phyloP scores from a whole-genome alignment of 2,329 filamentous ascomycete genomes.

The Chaetomiaceae sp. region DNA sequence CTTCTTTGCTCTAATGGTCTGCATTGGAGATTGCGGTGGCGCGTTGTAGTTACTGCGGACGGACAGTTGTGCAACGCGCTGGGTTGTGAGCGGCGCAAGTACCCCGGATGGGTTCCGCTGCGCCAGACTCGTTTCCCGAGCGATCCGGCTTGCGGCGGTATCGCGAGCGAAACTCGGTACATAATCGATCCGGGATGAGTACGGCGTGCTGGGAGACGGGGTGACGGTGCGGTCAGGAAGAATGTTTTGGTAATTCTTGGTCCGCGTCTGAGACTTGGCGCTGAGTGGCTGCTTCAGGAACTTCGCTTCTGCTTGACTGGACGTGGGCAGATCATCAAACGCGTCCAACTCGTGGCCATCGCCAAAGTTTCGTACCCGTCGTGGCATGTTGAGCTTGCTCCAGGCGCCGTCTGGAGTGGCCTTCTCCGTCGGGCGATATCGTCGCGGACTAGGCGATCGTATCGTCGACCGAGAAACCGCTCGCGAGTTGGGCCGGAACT shows the following conservation, averaged over 20 bases:
- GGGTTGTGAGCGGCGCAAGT: slow-evolving; percentile 48
- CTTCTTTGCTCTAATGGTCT: slow-evolving; percentile 48
- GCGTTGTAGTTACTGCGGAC: slow-evolving; percentile 42
- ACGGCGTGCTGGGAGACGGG: slow-evolving; percentile 47
- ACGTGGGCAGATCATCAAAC: slow-evolving; percentile 93
- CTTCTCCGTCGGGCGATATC: slow-evolving; percentile 37
- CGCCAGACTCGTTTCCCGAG: slow-evolving; percentile 55
- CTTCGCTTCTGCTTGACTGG: slow-evolving; percentile 69
- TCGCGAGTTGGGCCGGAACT: slow-evolving; percentile 52
- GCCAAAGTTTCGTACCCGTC: slow-evolving; percentile 68
- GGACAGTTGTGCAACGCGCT: slow-evolving; percentile 49
- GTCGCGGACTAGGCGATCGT: slow-evolving; percentile 55
- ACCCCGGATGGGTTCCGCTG: slow-evolving; percentile 53
- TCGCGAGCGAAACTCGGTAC: slow-evolving; percentile 59
- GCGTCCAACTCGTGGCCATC: slow-evolving; percentile 87
- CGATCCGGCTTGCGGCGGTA: slow-evolving; percentile 59
- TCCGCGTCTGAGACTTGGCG: slow-evolving; percentile 55
- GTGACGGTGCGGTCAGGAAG: slow-evolving; percentile 48
- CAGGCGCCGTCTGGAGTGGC: slow-evolving; percentile 42
- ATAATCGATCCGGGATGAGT: slow-evolving; percentile 50
- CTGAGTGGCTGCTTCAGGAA: slow-evolving; percentile 74
- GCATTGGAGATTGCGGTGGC: slow-evolving; percentile 32
- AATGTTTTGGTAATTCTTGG: slow-evolving; percentile 50
- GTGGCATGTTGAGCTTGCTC: slow-evolving; percentile 68
- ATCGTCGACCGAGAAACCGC: slow-evolving; percentile 52